These are phyloP conservation scores for Leptosphaerulina australis DNA, from an alignment of 2,329 filamentous ascomycete genomes.

Conservation along the genomic window DNA sequence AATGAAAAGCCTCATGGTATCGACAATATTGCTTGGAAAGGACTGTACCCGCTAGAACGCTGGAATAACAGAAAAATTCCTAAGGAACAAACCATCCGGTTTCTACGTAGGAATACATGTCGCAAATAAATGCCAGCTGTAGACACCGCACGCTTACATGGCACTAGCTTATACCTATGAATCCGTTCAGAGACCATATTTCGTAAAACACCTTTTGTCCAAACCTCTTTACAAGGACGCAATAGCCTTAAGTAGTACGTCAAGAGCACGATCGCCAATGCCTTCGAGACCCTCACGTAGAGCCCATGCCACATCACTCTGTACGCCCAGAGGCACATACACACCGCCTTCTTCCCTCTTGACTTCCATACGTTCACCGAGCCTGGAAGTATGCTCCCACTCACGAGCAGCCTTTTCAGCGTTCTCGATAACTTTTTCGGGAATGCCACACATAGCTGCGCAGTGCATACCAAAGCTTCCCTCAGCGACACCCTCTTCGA, in stretches of 20 bases:
- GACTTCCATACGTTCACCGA: constrained; percentile 86
- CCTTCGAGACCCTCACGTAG: constrained; percentile 62
- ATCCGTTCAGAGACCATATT: not conserved
- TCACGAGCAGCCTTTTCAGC: constrained; percentile 87
- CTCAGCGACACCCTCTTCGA: constrained; percentile 92
- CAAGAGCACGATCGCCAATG: constrained; percentile 58
- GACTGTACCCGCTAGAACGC: too few relatives aligned
- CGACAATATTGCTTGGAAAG: too few relatives aligned
- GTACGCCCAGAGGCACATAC: constrained; percentile 81
- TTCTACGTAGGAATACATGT: not conserved
- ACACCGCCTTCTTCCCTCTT: constrained; percentile 71
- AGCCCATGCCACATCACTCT: constrained; percentile 85
- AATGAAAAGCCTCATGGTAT: too few relatives aligned
- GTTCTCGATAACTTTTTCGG: constrained; percentile 77
- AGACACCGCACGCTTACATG: not conserved
- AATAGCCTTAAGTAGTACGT: constrained; percentile 64
- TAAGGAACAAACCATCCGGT: too few relatives aligned
- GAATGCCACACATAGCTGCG: constrained; percentile 96
- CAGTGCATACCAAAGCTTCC: constrained; percentile 99
- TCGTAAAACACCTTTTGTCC: not conserved
- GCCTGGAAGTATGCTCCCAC: constrained; percentile 92
- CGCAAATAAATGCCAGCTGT: not conserved
- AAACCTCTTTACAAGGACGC: constrained; percentile 53
- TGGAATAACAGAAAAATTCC: too few relatives aligned
- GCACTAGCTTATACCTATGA: not conserved